phyloP scores from a whole-genome alignment of 305 asterid genomes.

The Solanum hybrid region DNA sequence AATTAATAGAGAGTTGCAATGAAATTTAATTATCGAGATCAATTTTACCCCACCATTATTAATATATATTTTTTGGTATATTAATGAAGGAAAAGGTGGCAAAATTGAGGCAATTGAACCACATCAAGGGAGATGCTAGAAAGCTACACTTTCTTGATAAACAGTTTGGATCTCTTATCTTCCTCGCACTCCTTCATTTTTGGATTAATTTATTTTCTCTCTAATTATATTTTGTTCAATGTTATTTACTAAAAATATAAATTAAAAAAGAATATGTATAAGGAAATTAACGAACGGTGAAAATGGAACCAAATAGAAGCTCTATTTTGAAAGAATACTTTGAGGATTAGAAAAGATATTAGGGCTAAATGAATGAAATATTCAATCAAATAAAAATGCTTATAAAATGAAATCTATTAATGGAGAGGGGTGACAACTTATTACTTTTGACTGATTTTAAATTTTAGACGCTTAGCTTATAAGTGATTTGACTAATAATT shows the following conservation, averaged over 20 bases:
- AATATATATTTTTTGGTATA: not conserved
- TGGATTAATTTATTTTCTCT: not conserved
- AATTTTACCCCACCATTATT: not conserved
- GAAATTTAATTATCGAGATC: not conserved
- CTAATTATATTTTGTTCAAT: not conserved
- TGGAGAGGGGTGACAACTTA: not conserved
- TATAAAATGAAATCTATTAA: not conserved
- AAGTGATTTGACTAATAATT: not conserved
- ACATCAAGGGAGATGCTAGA: slow-evolving; percentile 36
- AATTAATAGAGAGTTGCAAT: not conserved
- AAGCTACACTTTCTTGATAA: slow-evolving; percentile 40
- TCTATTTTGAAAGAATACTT: not conserved
- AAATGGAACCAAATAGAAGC: not conserved
- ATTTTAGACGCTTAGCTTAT: not conserved
- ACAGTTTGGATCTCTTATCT: slow-evolving; percentile 29
- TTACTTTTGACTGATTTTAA: not conserved
- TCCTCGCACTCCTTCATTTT: not conserved
- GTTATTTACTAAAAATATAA: not conserved
- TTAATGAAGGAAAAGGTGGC: slow-evolving; percentile 40
- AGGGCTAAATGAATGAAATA: not conserved
- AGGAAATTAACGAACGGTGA: not conserved
- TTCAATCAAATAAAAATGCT: not conserved
- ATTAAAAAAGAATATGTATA: not conserved
- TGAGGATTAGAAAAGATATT: not conserved
- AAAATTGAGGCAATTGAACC: slow-evolving; percentile 34